Percentiles rank a stretch among this genome's conserved stretches.
Conservation (phyloP, 2,329 filamentous ascomycete species). For the Calonectria hawksworthii region DNA sequence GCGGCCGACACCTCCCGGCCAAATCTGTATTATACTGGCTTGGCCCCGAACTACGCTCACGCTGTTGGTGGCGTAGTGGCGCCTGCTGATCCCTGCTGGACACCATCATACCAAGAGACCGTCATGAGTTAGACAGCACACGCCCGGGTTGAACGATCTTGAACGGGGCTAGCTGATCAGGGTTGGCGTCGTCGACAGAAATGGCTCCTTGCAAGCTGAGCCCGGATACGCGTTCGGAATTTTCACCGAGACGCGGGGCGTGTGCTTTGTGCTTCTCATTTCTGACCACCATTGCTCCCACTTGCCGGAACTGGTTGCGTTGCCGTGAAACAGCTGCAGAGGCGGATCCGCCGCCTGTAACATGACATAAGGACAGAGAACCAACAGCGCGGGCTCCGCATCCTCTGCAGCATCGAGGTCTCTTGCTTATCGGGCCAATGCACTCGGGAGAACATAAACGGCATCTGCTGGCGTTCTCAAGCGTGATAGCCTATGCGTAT, state of each 20-base stretch:
- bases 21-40: not conserved
- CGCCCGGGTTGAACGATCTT: not conserved
- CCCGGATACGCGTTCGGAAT: not conserved
- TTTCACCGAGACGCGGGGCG: not conserved
- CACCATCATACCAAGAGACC: constrained; percentile 1
- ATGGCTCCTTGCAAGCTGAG: not conserved
- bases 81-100: constrained; percentile 2
- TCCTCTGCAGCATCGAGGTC: not conserved
- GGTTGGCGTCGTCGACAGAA: not conserved
- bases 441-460: not conserved
- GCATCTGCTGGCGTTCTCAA: not conserved
- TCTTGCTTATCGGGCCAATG: not conserved
- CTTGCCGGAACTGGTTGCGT: not conserved
- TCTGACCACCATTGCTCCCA: not conserved
- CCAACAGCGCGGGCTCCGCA: not conserved
- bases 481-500: not conserved
- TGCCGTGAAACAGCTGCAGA: not conserved
- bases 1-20: not conserved
- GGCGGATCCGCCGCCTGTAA: not conserved
- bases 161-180: not conserved
- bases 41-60: not conserved
- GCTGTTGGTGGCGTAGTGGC: not conserved
- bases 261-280: not conserved
- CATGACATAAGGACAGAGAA: not conserved
- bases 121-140: not conserved